These are phyloP conservation scores for Blastocystis sp. DNA, from an alignment of 352 stramenopile species.

Conservation along the genomic window DNA sequence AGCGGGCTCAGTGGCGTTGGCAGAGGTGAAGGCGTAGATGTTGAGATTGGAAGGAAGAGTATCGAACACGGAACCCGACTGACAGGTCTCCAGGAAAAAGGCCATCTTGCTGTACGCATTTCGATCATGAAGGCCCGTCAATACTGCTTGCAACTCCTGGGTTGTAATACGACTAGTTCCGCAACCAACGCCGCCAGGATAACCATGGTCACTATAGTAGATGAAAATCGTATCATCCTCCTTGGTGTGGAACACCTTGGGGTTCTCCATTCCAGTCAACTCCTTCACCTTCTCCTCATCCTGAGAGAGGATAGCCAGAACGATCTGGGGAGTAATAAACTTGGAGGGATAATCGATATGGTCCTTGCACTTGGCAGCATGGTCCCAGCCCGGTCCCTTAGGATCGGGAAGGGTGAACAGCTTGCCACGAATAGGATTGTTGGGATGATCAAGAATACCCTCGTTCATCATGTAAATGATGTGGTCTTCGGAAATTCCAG, in stretches of 20 bases:
- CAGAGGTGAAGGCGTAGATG: conserved; percentile 37
- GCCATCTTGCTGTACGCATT: conserved; percentile 22
- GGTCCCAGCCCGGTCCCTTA: neutral
- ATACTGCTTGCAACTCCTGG: neutral
- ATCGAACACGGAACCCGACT: conserved; percentile 43
- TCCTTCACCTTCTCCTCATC: neutral
- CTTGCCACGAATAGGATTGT: conserved; percentile 41
- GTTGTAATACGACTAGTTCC: neutral
- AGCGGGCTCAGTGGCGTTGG: neutral
- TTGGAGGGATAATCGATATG: conserved; percentile 30
- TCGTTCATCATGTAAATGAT: conserved; percentile 44
- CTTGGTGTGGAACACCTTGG: neutral
- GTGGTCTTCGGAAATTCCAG: conserved; percentile 5
- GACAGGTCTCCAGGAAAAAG: conserved; percentile 42
- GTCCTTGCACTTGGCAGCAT: neutral
- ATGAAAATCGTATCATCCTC: conserved; percentile 37
- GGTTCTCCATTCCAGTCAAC: conserved; percentile 23
- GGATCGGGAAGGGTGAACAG: conserved; percentile 26
- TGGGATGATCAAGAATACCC: neutral
- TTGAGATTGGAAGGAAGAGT: neutral
- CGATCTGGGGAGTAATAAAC: neutral
- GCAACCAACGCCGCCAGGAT: neutral
- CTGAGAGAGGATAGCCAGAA: conserved; percentile 7
- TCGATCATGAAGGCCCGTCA: neutral
- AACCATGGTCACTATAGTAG: conserved; percentile 52